Base-by-base conservation (phyloP, 352 stramenopile genomes). In the Pythium dissotocum region DNA sequence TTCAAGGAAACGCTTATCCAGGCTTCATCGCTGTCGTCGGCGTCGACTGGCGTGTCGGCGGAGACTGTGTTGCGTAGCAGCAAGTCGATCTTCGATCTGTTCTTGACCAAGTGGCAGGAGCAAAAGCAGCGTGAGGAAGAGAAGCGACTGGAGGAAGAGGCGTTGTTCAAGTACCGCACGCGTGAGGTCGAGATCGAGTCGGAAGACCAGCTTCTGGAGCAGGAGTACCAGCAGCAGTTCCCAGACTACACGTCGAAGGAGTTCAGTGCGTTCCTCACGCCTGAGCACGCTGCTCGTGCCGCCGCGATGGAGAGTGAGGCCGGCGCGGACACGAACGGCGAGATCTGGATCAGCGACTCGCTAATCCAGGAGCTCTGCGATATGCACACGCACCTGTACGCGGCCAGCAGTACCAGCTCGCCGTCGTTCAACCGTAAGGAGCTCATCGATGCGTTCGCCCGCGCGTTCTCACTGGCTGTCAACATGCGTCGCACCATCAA, bases 151-250 rank as follows among this genome's bases (percentile, higher is more conserved):
- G 83, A 89, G 48, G 85, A 92, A 21, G 87, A 95, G 30, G 77
- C 88, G 36, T 54, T 92, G 12, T 94, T 94, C 67, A 93, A 93
- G 68, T 96, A 94, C 75, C 94, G 96, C 48, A 83, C 89, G 32
- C 88, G 89, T 32, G 79, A 85, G 9, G 54, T 94, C 4, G 87
- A 96, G 21, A 80, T 96, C 35, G 80, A 93, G 65, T 90, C 87
- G 0, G 87, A 96, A 42, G 88, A 96, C 52, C 76, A 94, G 30
- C 61, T 96, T 2, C 62, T 93, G 12, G 92, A 99, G 65, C 72
- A 91, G 36, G 87, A 97, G 46, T 98, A 94, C 63, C 77, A 85
- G 6, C 77, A 97, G 21, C 90, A 98, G 67, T 99, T 99, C 72
- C 96, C 96, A 14, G 89, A 99, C 76, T 98, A 98, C 71, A 85